Conservation (phyloP, 2,329 filamentous ascomycete genomes). For the Sclerotinia sclerotiorum region DNA sequence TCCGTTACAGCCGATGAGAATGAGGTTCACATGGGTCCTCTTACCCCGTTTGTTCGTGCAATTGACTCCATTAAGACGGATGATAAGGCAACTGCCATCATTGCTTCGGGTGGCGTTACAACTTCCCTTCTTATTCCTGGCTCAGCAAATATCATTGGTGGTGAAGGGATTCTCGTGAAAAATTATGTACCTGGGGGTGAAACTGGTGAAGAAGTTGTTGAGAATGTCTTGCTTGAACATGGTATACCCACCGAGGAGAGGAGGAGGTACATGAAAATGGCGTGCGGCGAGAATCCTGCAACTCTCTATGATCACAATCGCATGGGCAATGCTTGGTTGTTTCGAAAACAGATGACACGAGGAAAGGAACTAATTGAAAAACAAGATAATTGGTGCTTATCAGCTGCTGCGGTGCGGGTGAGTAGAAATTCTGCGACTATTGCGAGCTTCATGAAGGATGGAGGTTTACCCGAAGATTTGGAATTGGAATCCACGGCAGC, state of each 20-base stretch:
- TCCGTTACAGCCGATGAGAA: slow-evolving; percentile 42
- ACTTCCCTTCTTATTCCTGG: slow-evolving; percentile 49
- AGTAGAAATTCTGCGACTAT: slow-evolving; percentile 31
- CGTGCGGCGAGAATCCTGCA: slow-evolving; percentile 49
- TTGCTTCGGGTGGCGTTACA: slow-evolving; percentile 48
- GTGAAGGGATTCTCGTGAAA: slow-evolving; percentile 47
- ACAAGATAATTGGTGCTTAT: slow-evolving; percentile 43
- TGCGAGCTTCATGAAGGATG: slow-evolving; percentile 29
- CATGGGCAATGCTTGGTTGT: slow-evolving; percentile 45
- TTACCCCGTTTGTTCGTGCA: slow-evolving; percentile 44
- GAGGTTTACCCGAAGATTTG: slow-evolving; percentile 40
- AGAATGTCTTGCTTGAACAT: slow-evolving; percentile 46
- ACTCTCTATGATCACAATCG: slow-evolving; percentile 43
- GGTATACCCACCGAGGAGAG: slow-evolving; percentile 41
- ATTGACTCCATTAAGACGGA: slow-evolving; percentile 47
- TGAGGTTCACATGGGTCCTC: slow-evolving; percentile 42
- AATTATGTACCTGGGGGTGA: slow-evolving; percentile 43
- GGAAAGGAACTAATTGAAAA: slow-evolving; percentile 42
- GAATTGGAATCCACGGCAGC: slow-evolving; percentile 46
- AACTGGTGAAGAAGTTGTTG: slow-evolving; percentile 44
- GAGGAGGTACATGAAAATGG: slow-evolving; percentile 48
- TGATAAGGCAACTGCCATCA: slow-evolving; percentile 43
- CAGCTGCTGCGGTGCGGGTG: slow-evolving; percentile 32
- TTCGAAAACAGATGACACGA: slow-evolving; percentile 44
- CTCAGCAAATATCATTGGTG: slow-evolving; percentile 48